These are phyloP conservation scores for Blastocystis sp. DNA, from an alignment of 352 stramenopile genomes.

Conservation along the genomic window DNA sequence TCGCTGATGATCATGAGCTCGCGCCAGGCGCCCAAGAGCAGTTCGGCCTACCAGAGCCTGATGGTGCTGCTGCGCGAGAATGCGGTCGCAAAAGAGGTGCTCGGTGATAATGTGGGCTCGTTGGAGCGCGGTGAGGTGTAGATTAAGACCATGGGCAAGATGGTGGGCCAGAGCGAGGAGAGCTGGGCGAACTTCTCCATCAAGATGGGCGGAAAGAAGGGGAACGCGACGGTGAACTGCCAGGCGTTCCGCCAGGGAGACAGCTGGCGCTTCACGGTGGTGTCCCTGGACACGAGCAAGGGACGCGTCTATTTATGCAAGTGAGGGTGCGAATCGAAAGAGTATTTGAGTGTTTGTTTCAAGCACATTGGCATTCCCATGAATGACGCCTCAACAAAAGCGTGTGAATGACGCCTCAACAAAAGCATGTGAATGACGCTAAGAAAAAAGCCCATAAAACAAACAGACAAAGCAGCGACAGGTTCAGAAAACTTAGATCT, in stretches of 20 bases:
- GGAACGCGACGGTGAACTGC: conserved; percentile 1
- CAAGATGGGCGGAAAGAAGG: conserved; percentile 66
- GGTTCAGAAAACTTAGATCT: conserved; percentile 48
- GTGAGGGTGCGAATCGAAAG: background rate
- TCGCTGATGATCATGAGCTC: conserved; percentile 61
- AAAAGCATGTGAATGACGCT: too few species aligned
- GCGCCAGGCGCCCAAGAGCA: conserved; percentile 24
- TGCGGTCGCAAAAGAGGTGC: background rate
- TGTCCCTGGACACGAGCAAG: conserved; percentile 30
- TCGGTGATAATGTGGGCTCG: conserved; percentile 9
- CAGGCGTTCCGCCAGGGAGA: conserved; percentile 60
- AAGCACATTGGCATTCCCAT: too few species aligned
- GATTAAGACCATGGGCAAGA: conserved; percentile 39
- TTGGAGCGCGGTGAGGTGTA: background rate
- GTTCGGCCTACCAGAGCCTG: conserved; percentile 56
- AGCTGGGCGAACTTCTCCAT: conserved; percentile 69
- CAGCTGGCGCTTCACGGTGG: conserved; percentile 51
- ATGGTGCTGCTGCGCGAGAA: conserved; percentile 57
- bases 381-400: too few species aligned
- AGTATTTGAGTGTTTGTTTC: too few species aligned
- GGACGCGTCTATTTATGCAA: conserved; percentile 65
- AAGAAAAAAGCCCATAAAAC: background rate
- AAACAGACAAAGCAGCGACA: conserved; percentile 10
- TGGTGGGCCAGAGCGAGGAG: conserved; percentile 60
- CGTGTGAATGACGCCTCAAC: too few species aligned